A percentile compares a stretch with the other conserved stretches of the same genome.
These are phyloP conservation scores for Allomyces arbusculus DNA, from an alignment of 192 early-diverging fungal species.

Conservation along the genomic window DNA sequence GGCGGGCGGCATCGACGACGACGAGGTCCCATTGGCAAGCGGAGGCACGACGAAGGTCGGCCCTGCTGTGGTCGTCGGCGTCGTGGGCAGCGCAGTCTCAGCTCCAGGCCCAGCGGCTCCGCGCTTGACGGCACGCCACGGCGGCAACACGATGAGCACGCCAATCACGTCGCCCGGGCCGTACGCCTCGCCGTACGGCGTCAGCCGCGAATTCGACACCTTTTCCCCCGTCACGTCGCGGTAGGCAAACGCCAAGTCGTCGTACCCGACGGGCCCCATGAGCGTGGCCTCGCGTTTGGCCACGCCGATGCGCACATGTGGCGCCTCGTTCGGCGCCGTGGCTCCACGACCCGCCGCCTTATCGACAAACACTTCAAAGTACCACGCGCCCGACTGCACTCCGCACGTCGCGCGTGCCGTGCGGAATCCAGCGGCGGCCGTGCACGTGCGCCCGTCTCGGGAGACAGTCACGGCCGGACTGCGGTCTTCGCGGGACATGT, in stretches of 20 bases:
- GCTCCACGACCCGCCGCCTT: slow-evolving; percentile 20
- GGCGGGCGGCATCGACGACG: slow-evolving; percentile 4
- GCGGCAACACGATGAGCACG: slow-evolving; percentile 29
- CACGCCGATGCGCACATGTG: slow-evolving; percentile 44
- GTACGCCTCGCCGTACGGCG: slow-evolving; percentile 32
- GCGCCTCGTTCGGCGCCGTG: slow-evolving; percentile 14
- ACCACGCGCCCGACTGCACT: slow-evolving; percentile 40
- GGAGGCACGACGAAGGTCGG: no score
- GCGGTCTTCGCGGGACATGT: slow-evolving; percentile 30
- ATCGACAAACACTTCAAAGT: slow-evolving; percentile 32
- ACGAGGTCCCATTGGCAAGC: no score
- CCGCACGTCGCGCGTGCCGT: slow-evolving; percentile 38
- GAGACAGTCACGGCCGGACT: slow-evolving; percentile 34
- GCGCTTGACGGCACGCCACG: slow-evolving; percentile 4
- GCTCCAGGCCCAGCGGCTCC: slow-evolving; percentile 12
- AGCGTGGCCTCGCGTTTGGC: slow-evolving; percentile 38
- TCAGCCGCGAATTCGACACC: slow-evolving; percentile 25
- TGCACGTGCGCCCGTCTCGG: slow-evolving; percentile 29
- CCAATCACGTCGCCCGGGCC: slow-evolving; percentile 42
- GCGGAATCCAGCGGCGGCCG: slow-evolving; percentile 42
- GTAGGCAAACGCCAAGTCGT: slow-evolving; percentile 40
- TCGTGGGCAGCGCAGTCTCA: slow-evolving; percentile 25
- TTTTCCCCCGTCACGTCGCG: slow-evolving; percentile 42
- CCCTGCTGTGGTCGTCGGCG: slow-evolving; percentile 17
- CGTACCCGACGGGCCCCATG: slow-evolving; percentile 42